phyloP scores from a whole-genome alignment of 2,329 filamentous ascomycete genomes.

The Apiospora rasikravindrae region DNA sequence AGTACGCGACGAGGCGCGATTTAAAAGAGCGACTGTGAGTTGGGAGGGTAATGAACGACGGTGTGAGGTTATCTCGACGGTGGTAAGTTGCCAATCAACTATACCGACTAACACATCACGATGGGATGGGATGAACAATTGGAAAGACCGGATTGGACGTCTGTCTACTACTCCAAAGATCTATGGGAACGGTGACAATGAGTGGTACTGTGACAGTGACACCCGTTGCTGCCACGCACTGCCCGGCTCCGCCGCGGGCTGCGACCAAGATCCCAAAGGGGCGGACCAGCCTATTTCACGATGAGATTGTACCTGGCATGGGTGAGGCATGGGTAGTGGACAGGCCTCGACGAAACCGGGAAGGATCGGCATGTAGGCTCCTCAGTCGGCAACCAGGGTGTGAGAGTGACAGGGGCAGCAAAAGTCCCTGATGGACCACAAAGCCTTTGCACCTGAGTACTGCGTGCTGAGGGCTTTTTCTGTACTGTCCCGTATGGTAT shows the following conservation, averaged over 20 bases:
- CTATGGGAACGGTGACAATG: conserved; percentile 10
- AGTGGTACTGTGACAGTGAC: conserved; percentile 1
- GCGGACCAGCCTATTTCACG: background rate
- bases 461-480: background rate
- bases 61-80: background rate
- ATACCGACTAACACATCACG: background rate
- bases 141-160: background rate
- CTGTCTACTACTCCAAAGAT: background rate
- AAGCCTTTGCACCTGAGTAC: no score
- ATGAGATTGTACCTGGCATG: conserved; percentile 11
- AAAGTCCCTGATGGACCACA: background rate
- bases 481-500: background rate
- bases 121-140: background rate
- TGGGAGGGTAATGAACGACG: background rate
- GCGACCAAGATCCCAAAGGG: conserved; percentile 13
- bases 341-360: background rate
- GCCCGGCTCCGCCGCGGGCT: background rate
- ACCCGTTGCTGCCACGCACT: background rate
- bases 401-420: background rate
- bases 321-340: background rate
- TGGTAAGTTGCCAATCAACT: background rate
- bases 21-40: conserved; percentile 20
- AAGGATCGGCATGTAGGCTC: background rate
- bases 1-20: background rate
- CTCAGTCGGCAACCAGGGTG: background rate